A percentile compares a stretch with the other conserved stretches of the same genome.
phyloP scores from a whole-genome alignment of 345 rosid species.

The Psidium guajava region DNA sequence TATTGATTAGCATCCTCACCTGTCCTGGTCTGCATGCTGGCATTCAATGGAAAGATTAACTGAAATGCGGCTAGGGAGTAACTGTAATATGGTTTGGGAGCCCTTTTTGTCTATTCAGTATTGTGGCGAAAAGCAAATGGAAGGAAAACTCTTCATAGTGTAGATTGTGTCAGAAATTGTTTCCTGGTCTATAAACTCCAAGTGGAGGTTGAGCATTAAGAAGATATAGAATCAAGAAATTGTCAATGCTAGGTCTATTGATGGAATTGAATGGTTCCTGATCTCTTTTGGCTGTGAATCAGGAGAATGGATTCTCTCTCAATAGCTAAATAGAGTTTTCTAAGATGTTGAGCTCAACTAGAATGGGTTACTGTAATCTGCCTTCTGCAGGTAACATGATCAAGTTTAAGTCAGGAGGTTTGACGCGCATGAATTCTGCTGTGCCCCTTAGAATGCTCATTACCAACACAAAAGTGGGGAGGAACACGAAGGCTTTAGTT shows the following conservation, averaged over 20 bases:
- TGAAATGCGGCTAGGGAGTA: neutral
- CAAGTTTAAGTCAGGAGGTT: conserved; percentile 62
- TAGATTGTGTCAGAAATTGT: neutral
- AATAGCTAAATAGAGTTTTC: neutral
- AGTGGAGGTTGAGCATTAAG: neutral
- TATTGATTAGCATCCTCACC: neutral
- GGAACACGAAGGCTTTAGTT: conserved; percentile 88
- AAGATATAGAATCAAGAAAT: neutral
- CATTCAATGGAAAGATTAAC: neutral
- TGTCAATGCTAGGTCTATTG: neutral
- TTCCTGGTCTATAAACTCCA: neutral
- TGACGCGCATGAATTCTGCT: conserved; percentile 46
- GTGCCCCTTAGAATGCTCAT: conserved; percentile 74
- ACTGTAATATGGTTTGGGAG: neutral
- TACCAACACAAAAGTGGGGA: conserved; percentile 80
- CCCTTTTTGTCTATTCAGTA: neutral
- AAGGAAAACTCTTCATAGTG: neutral
- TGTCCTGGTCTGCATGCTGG: neutral
- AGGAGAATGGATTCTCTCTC: neutral
- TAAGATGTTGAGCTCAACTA: neutral
- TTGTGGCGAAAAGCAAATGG: neutral
- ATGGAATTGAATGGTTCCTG: neutral
- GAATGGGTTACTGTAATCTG: neutral
- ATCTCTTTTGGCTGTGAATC: neutral
- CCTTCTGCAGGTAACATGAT: conserved; percentile 69